Conservation (phyloP, 1,139 yeast genomes). For the Groenewaldozyma auringiensis region DNA sequence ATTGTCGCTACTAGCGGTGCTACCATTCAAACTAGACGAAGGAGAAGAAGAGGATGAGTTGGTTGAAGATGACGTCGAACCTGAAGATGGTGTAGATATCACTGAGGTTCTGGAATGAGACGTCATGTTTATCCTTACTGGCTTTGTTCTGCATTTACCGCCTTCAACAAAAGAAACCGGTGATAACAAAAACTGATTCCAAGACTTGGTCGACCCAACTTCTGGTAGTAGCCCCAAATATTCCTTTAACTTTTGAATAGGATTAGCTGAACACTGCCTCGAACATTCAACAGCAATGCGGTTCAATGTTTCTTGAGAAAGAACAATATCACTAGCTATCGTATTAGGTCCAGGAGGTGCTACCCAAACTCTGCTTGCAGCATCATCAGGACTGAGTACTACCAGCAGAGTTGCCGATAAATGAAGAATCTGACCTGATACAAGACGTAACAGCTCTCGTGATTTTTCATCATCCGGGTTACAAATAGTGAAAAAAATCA, state of each 20-base stretch:
- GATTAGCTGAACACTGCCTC: neutral
- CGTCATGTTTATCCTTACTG: neutral
- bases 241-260: neutral
- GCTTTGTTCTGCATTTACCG: neutral
- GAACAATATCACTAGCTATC: neutral
- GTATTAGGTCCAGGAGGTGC: neutral
- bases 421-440: slow-evolving; percentile 6
- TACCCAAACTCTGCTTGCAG: neutral
- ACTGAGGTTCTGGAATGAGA: neutral
- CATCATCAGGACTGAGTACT: neutral
- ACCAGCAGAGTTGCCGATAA: neutral
- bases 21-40: no score
- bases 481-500: neutral
- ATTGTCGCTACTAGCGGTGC: neutral
- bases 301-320: neutral
- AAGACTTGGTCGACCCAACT: neutral
- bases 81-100: neutral
- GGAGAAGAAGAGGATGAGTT: no score
- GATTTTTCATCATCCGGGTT: neutral
- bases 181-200: slow-evolving; percentile 2
- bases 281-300: neutral
- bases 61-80: neutral
- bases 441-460: slow-evolving; percentile 6
- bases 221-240: neutral
- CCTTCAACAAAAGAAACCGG: neutral